Base-by-base conservation (phyloP, 1,284 basidiomycete genomes). In the Chondrostereum purpureum region DNA sequence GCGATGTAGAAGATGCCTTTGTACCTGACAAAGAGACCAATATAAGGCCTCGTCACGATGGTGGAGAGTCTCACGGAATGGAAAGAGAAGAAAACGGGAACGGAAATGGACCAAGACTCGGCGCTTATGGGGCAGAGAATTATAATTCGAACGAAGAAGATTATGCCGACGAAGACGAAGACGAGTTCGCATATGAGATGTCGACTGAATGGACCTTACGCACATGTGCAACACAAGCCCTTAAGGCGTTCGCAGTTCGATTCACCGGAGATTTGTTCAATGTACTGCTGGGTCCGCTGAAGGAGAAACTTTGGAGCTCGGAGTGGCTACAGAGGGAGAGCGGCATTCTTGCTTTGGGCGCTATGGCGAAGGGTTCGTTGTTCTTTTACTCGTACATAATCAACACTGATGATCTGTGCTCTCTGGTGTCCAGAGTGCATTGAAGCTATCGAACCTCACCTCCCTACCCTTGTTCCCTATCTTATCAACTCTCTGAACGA, bases 191-290 rank as follows among this genome's bases (percentile, higher is more conserved):
- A 6, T 94, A 98, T 52, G 94, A 97, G 57, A 88, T 89, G 69
- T 84, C 89, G n/a, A 94, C 92, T 88, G 14, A 93, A 62, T 98
- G 95, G 95, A 98, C 97, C 66, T 70, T 98, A 52, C 78, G 95
- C 54, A 99, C 99, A 68, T 98, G 95, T 62, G 92, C 92, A 1
- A 95, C 95, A 0, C 95, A 95, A 0, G 95, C 95, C 2, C 73
- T 99, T 49, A 95, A 98, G 63, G 94, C 98, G 14, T 80, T 98
- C 54, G 92, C 93, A 1, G 91, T 97, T 19, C 81, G 90, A 43
- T 99, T 96, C 58, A 83, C 84, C 39, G 77, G 78, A 21, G 92
- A 95, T 48, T 69, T 99, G 40, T 70, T 99, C 55, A 88, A 89
- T 54, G 88, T 96, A 35, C 72, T 99, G 17, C 73, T 99, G 24